Evolutionary conservation across 148 eudicot genomes (phyloP).

Genomic region (Rhododendron williamsianum): DNA sequence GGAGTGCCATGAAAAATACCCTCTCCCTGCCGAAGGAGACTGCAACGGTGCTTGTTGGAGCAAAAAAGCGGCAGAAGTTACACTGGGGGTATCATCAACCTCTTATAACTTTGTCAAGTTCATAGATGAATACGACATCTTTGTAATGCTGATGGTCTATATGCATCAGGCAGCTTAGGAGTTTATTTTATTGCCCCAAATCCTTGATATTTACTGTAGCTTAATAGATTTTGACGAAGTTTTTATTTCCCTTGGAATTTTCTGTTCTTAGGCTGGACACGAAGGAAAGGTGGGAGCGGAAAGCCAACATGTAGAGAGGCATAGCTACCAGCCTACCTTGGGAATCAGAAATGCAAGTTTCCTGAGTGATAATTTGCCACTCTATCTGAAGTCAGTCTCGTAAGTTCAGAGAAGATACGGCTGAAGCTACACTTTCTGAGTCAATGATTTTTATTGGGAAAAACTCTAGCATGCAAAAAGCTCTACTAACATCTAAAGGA

Average conservation of each 20-base stretch:
- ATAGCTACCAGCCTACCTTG: neutral
- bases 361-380: neutral
- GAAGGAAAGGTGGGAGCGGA: slow-evolving; percentile 83
- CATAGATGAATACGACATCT: neutral
- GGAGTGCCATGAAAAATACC: neutral
- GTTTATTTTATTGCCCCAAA: neutral
- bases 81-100: slow-evolving; percentile 55
- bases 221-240: neutral
- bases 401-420: neutral
- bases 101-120: neutral
- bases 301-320: slow-evolving; percentile 60
- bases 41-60: slow-evolving; percentile 9
- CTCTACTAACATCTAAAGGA: neutral
- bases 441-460: neutral
- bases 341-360: neutral
- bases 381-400: neutral
- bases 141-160: neutral
- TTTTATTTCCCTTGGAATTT: neutral
- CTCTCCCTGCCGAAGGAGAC: slow-evolving; percentile 12
- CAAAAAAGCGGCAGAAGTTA: slow-evolving; percentile 51
- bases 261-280: slow-evolving; percentile 51
- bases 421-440: neutral
- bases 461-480: neutral
- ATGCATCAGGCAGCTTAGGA: neutral
- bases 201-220: neutral